Evolutionary conservation across 805 yeast species (phyloP), one percentile per base, ranked within the genome.

Genomic region (Torulaspora indica): DNA sequence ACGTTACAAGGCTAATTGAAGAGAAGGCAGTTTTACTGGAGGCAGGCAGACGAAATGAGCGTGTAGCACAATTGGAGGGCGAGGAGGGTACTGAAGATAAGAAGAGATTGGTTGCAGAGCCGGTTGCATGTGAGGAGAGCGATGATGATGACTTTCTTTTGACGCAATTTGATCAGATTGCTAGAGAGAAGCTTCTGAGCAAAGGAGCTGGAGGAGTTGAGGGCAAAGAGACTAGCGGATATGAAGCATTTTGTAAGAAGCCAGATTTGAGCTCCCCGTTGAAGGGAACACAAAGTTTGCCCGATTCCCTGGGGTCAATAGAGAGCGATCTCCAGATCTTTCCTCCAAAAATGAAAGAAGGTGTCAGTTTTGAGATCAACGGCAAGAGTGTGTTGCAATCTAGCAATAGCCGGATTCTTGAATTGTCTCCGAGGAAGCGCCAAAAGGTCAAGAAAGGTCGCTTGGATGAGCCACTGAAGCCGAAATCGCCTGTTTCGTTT

Each of bases 141-240:
- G 60, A 55, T 36, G 42, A 48, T 7, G 56, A 58, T 29, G 61
- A 55, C 3, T 52, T 49, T 20, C 49, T 57, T 9, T 25, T 56
- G 22, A 58, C 63, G 3, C 63, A 58, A 31, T 49, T 49, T 28
- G 57, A 54, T 24, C 48, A 43, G 22, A 31, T 18, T 13, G 35
- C 41, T 9, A 38, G 42, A 31, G 51, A 44, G 8, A 41, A 38
- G 40, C 29, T 41, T 8, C 17, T 36, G 35, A 34, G 20, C 22
- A 39, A 25, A 8, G 40, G 38, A 15, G 30, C 25, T n/a, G 39
- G 27, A n/a, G 42, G 31, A 4, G 18, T 38, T 17, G 20, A 20
- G 12, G 18, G 25, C 25, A 2, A 29, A 22, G 42, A 17, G 25
- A 12, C 22, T 28, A 25, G 17, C 10, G 13, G 14, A 8, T 24